These are phyloP conservation scores for Penicillium palitans DNA, from an alignment of 2,329 filamentous ascomycete species.

Conservation along the genomic window DNA sequence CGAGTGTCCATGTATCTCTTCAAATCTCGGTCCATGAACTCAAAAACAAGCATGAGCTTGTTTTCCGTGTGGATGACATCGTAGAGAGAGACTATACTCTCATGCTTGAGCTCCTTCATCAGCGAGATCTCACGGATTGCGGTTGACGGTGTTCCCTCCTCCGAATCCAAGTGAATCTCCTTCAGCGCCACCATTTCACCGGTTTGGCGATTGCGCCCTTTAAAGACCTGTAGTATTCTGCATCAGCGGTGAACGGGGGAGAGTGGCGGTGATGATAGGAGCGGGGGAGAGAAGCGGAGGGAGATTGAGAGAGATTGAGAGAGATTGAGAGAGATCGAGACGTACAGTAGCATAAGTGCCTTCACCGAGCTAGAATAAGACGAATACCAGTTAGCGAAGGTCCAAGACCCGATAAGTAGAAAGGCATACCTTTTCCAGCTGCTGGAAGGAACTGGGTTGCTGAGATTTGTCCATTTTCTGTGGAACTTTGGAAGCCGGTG, in stretches of 20 bases:
- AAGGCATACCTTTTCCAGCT: conserved; percentile 74
- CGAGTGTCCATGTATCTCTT: conserved; percentile 98
- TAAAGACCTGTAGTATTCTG: conserved; percentile 72
- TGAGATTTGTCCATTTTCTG: conserved; percentile 80
- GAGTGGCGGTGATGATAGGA: conserved; percentile 2
- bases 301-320: not conserved
- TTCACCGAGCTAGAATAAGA: conserved; percentile 69
- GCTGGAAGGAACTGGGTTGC: conserved; percentile 96
- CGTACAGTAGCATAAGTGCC: conserved; percentile 96
- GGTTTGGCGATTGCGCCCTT: conserved; percentile 94
- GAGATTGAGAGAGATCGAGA: conserved; percentile 29
- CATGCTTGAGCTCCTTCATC: conserved; percentile 99
- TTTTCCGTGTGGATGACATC: conserved; percentile 99
- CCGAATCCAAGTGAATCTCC: conserved; percentile 97
- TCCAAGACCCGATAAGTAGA: not conserved
- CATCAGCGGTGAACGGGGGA: conserved; percentile 22
- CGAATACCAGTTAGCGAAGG: conserved; percentile 30
- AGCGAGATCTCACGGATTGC: conserved; percentile 97
- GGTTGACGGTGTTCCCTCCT: conserved; percentile 95
- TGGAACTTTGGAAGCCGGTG: conserved; percentile 17
- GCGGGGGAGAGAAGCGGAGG: not conserved
- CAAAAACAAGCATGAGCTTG: conserved; percentile 98
- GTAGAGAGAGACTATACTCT: conserved; percentile 95
- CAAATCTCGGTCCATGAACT: conserved; percentile 97
- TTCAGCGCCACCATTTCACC: conserved; percentile 96